These are phyloP conservation scores for Erythrobasidium hasegawianum DNA, from an alignment of 1,284 basidiomycete species.

Conservation along the genomic window DNA sequence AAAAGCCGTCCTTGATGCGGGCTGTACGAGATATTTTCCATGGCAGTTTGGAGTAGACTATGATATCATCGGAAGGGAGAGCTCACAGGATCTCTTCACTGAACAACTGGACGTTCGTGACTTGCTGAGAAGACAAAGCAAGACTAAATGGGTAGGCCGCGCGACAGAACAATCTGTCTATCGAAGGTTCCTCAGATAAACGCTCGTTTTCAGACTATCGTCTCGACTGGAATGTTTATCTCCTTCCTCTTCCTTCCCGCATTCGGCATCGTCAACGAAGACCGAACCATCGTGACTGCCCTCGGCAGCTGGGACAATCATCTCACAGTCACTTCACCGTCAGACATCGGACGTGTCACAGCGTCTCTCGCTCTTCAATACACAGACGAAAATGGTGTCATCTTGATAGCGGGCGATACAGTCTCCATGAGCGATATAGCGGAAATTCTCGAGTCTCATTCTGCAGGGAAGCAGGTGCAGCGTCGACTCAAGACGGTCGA, in stretches of 20 bases:
- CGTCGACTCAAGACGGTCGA: too few species aligned
- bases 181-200: too few species aligned
- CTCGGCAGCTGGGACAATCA: constrained; percentile 47
- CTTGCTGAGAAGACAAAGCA: constrained; percentile 13
- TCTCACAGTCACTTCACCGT: constrained; percentile 47
- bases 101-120: constrained; percentile 50
- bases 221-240: constrained; percentile 51
- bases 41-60: constrained; percentile 53
- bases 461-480: too few species aligned
- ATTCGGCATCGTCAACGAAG: constrained; percentile 47
- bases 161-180: constrained; percentile 42
- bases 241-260: constrained; percentile 47
- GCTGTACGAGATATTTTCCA: constrained; percentile 46
- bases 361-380: constrained; percentile 22
- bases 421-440: too few species aligned
- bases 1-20: constrained; percentile 44
- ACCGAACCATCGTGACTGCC: constrained; percentile 41
- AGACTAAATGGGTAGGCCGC: constrained; percentile 1
- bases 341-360: constrained; percentile 48
- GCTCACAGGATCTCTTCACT: constrained; percentile 48
- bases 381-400: too few species aligned
- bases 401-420: too few species aligned
- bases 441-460: too few species aligned
- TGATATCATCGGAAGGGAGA: constrained; percentile 48
- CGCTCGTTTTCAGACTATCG: constrained; percentile 47